Evolutionary conservation across 2,329 filamentous ascomycete genomes (phyloP), one percentile per base, ranked within the genome.

Genomic region (Colletotrichum lindemuthianum): DNA sequence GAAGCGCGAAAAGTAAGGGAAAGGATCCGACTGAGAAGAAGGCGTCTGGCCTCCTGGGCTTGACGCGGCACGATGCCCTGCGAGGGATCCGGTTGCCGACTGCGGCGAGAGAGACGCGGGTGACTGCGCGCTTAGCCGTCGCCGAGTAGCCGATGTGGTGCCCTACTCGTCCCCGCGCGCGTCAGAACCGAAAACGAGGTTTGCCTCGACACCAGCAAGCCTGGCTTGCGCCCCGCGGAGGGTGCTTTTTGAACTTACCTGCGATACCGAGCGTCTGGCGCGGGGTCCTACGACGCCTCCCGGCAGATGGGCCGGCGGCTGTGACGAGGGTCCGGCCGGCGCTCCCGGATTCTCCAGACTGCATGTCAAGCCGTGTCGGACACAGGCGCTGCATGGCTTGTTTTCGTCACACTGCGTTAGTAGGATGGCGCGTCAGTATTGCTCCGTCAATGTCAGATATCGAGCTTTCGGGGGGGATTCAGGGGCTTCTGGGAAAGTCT

Each of bases 361-460:
- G 63, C 77, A 79, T n/a, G 71, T 60, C 9, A 78, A 67, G 15
- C 71, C 70, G 56, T 79, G 77, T 50, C 76, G 72, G 7, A 73
- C 67, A 52, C 77, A 79, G 2, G 76, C 76, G n/a, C 68, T 71
- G 60, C 77, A 79, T 4, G 77, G 77, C n/a, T 68, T 70, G 9
- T 71, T 71, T 63, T 79, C 77, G 52, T 79, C 76, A 65, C 77
- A 79, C 77, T 79, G 50, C 15, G 51, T 52, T 34, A n/a, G 15
- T 24, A n/a, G 34, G 11, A 44, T 49, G 6, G 32, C 15, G 12
- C 8, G 49, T 66, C 37, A 63, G 59, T 59, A 9, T 45, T 32
- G 32, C 16, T 13, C 36, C 37, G 39, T 24, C 24, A 24, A 24
- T 24, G 24, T 24, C 24, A 24, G 11, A 11, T 10, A 24, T 13